Evolutionary conservation across 306 rosid genomes (phyloP).

Genomic region (Phaseolus lunatus): DNA sequence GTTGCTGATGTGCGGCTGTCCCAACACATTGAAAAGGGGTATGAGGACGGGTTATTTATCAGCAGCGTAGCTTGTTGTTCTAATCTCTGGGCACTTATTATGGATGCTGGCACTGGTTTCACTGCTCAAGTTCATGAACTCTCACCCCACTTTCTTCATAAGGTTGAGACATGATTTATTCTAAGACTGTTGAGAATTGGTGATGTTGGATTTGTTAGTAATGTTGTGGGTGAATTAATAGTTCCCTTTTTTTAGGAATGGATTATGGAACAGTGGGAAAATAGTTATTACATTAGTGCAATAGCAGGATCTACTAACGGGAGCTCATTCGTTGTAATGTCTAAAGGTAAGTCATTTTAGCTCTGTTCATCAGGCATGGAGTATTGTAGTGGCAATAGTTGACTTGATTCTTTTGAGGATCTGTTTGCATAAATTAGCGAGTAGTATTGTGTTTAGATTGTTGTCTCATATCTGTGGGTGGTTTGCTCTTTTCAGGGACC

Average conservation of each 20-base stretch:
- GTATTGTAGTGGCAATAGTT: background rate
- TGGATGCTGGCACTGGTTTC: conserved; percentile 96
- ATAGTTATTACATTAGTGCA: conserved; percentile 79
- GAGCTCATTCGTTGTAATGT: conserved; percentile 88
- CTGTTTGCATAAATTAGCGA: background rate
- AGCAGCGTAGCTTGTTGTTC: conserved; percentile 79
- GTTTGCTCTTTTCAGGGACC: conserved; percentile 62
- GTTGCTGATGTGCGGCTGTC: conserved; percentile 80
- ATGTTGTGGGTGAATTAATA: conserved; percentile 45
- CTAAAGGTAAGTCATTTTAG: conserved; percentile 63
- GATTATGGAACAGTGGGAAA: conserved; percentile 97
- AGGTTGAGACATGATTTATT: conserved; percentile 53
- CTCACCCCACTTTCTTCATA: conserved; percentile 79
- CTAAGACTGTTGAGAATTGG: background rate
- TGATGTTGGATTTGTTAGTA: background rate
- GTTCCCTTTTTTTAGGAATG: conserved; percentile 65
- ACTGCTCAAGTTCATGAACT: conserved; percentile 80
- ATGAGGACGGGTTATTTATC: conserved; percentile 79
- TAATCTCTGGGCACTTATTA: conserved; percentile 86
- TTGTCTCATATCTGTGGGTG: conserved; percentile 8
- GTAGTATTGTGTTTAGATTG: background rate
- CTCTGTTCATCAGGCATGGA: background rate
- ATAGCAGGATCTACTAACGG: conserved; percentile 84
- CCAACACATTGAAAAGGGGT: conserved; percentile 87
- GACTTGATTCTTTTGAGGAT: conserved; percentile 11